Evolutionary conservation across 2,329 filamentous ascomycete genomes (phyloP).

Genomic region (Fusarium nisikadoi): DNA sequence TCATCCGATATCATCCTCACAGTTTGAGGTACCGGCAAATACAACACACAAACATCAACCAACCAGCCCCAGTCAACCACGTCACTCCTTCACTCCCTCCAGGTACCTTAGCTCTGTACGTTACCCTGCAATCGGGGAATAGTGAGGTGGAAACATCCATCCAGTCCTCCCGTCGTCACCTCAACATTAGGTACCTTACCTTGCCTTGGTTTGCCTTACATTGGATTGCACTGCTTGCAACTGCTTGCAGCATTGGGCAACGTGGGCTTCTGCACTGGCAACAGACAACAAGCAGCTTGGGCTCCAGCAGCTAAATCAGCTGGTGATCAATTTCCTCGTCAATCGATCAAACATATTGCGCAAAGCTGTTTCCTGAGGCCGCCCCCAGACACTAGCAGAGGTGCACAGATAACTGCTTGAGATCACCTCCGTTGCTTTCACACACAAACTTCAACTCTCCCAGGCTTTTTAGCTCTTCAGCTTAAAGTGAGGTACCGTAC

Average conservation of each 20-base stretch:
- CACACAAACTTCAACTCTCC: background rate
- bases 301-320: slow-evolving; percentile 17
- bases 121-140: slow-evolving; percentile 35
- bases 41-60: slow-evolving; percentile 15
- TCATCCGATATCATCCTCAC: background rate
- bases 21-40: slow-evolving; percentile 4
- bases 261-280: slow-evolving; percentile 6
- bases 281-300: slow-evolving; percentile 12
- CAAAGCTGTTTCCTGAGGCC: slow-evolving; percentile 21
- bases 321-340: slow-evolving; percentile 1
- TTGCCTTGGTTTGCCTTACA: background rate
- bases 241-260: slow-evolving; percentile 6
- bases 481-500: slow-evolving; percentile 7
- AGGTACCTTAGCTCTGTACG: slow-evolving; percentile 19
- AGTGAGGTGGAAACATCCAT: slow-evolving; percentile 36
- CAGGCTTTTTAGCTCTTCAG: background rate
- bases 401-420: slow-evolving; percentile 26
- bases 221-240: background rate
- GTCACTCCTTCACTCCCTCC: slow-evolving; percentile 36
- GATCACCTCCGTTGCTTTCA: slow-evolving; percentile 1
- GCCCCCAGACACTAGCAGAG: slow-evolving; percentile 14
- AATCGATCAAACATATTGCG: background rate
- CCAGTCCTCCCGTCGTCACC: slow-evolving; percentile 1
- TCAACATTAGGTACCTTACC: background rate
- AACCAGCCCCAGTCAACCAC: slow-evolving; percentile 37